Evolutionary conservation across 2,329 filamentous ascomycete species (phyloP).

Genomic region (Davidsoniella eucalypti): DNA sequence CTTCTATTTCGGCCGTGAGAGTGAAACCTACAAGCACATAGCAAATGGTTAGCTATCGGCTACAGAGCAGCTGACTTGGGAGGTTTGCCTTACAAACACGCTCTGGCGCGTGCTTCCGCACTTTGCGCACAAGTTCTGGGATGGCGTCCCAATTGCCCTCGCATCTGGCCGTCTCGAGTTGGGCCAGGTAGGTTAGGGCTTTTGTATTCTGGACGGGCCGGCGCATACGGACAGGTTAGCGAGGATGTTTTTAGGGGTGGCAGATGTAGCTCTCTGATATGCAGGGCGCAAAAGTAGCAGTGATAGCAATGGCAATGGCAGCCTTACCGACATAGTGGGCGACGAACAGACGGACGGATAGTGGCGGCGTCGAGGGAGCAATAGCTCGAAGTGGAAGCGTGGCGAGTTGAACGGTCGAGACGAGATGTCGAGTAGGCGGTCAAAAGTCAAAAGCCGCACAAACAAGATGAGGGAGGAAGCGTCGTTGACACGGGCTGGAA

Average conservation of each 20-base stretch:
- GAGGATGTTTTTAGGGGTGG: background rate
- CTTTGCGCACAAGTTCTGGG: slow-evolving; percentile 78
- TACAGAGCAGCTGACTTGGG: slow-evolving; percentile 9
- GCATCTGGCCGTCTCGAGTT: slow-evolving; percentile 74
- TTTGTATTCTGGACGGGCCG: slow-evolving; percentile 33
- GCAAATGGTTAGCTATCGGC: slow-evolving; percentile 11
- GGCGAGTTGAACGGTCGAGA: background rate
- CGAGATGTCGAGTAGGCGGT: background rate
- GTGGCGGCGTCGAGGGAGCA: background rate
- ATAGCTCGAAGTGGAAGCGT: background rate
- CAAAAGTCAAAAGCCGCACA: background rate
- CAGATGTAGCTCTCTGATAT: background rate
- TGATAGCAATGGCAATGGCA: background rate
- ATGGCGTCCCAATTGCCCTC: slow-evolving; percentile 75
- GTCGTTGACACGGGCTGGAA: background rate
- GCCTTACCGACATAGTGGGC: slow-evolving; percentile 11
- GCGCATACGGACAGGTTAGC: background rate
- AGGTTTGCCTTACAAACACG: slow-evolving; percentile 51
- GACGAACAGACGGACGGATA: background rate
- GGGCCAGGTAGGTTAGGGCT: slow-evolving; percentile 62
- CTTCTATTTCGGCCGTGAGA: slow-evolving; percentile 53
- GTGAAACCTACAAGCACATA: slow-evolving; percentile 41
- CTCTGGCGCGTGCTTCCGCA: slow-evolving; percentile 82
- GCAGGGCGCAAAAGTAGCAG: background rate
- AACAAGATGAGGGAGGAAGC: background rate